These are phyloP conservation scores for Candida michaelii DNA, from an alignment of 805 yeast species.

Conservation along the genomic window DNA sequence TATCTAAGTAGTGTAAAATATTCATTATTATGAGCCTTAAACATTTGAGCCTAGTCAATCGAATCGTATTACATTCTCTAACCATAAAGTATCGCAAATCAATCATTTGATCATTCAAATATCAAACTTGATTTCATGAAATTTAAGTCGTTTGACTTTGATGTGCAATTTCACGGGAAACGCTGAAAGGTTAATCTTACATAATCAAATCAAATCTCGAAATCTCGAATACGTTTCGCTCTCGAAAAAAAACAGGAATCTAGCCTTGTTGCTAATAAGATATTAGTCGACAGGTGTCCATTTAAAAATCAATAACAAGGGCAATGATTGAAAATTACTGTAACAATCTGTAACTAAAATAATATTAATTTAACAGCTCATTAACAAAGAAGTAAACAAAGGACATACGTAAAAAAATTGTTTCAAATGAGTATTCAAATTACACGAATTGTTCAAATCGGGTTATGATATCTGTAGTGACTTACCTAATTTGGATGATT, in stretches of 20 bases:
- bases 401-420: background rate
- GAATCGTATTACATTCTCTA: too few species aligned
- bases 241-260: background rate
- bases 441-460: constrained; percentile 6
- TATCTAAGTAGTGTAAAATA: too few species aligned
- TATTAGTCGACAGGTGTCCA: too few species aligned
- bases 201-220: background rate
- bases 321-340: background rate
- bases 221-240: background rate
- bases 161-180: too few species aligned
- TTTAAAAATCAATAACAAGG: background rate
- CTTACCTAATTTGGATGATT: background rate
- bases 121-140: too few species aligned
- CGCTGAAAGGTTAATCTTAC: background rate
- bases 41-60: too few species aligned
- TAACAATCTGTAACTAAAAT: background rate
- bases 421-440: constrained; percentile 3
- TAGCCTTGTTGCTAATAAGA: too few species aligned
- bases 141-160: too few species aligned
- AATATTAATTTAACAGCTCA: background rate
- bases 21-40: too few species aligned
- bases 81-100: too few species aligned
- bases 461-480: constrained; percentile 4
- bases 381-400: constrained; percentile 5
- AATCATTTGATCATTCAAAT: too few species aligned